phyloP scores from a whole-genome alignment of 768 basidiomycete species.

The Hypholoma fasciculare region DNA sequence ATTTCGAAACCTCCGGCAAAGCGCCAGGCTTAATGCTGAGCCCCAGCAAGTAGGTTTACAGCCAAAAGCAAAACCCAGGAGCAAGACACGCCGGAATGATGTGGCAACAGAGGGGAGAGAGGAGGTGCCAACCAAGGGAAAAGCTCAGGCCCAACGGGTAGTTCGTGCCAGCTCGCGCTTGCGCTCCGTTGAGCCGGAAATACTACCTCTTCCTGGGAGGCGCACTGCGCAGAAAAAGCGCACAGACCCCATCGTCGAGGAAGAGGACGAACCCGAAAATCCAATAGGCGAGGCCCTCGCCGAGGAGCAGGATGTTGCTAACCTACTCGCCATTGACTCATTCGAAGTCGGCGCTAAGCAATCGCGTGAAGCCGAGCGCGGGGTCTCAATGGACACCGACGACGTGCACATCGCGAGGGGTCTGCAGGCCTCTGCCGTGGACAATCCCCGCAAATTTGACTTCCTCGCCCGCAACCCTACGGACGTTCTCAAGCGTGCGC shows the following conservation, averaged over 20 bases:
- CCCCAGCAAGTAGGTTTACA: not conserved
- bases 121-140: no score
- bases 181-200: conserved; percentile 7
- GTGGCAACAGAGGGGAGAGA: not conserved
- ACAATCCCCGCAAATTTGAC: not conserved
- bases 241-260: conserved; percentile 9
- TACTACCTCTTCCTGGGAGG: conserved; percentile 4
- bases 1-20: conserved; percentile 6
- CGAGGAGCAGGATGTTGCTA: conserved; percentile 29
- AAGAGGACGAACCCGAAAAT: conserved; percentile 6
- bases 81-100: not conserved
- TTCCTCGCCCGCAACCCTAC: not conserved
- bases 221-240: conserved; percentile 31
- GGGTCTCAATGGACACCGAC: conserved; percentile 27
- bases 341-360: not conserved
- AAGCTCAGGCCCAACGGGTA: not conserved
- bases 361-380: not conserved
- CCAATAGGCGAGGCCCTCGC: conserved; percentile 19
- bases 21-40: not conserved
- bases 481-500: conserved; percentile 1
- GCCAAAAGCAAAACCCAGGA: not conserved
- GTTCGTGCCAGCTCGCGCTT: conserved; percentile 6
- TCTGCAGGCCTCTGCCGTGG: conserved; percentile 1
- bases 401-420: conserved; percentile 24
- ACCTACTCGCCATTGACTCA: conserved; percentile 19